Percentiles rank a stretch among this genome's conserved stretches.
phyloP scores from a whole-genome alignment of 139 green algal species.

The Trebouxia sp. region DNA sequence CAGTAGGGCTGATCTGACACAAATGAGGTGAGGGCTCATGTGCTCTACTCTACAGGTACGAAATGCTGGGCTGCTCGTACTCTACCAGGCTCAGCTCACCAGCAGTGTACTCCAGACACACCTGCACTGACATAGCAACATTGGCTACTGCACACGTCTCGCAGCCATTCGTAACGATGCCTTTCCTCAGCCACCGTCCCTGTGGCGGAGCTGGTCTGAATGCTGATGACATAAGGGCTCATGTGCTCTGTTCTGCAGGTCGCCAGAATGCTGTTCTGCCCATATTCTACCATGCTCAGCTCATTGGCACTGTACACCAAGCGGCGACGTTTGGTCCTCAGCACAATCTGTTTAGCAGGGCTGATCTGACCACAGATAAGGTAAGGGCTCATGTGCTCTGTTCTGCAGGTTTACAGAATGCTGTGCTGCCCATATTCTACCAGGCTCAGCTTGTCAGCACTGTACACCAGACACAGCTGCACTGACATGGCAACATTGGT shows the following conservation, averaged over 20 bases:
- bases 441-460: constrained; percentile 71
- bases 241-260: constrained; percentile 76
- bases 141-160: too few relatives aligned
- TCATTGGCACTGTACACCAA: constrained; percentile 74
- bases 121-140: constrained; percentile 34
- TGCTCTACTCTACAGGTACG: constrained; percentile 75
- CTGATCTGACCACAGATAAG: constrained; percentile 66
- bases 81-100: constrained; percentile 79
- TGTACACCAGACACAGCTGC: constrained; percentile 77
- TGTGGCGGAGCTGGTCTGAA: constrained; percentile 40
- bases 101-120: constrained; percentile 74
- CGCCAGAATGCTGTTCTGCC: constrained; percentile 60
- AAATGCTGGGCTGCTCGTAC: constrained; percentile 62
- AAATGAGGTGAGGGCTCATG: constrained; percentile 75
- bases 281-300: constrained; percentile 77
- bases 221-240: constrained; percentile 70
- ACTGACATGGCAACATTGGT: too few relatives aligned
- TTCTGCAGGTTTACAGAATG: constrained; percentile 68
- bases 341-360: constrained; percentile 23
- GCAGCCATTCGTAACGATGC: neutral
- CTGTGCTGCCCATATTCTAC: constrained; percentile 69
- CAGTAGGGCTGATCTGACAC: constrained; percentile 48
- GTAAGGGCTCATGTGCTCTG: constrained; percentile 76
- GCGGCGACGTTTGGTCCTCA: constrained; percentile 61
- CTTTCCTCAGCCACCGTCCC: neutral